Base-by-base conservation (phyloP, 169 alveolate genomes). In the Theileria annulata region DNA sequence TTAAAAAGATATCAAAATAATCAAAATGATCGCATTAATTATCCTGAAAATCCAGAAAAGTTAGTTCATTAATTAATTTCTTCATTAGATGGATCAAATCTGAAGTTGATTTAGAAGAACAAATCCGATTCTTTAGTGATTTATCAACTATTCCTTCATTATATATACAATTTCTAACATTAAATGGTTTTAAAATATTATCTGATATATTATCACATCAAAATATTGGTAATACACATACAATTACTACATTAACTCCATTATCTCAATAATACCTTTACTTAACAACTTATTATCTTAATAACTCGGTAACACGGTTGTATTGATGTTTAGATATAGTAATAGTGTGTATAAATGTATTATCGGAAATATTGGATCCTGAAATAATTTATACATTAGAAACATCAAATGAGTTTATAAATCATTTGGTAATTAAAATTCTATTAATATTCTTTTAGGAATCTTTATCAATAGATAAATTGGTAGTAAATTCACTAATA, bases 101-200 rank as follows among this genome's bases (percentile, higher is more conserved):
- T 19, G 94, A 90, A 37, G 94, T 90, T 6, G 94, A 90, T 51
- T 64, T 90, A 66, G 94, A 90, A 19, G 94, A 90, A 27, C 93
- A 90, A 73, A 81, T 90, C 15, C 42, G 79, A n/a, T 47, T 70
- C 35, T 80, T 88, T 74, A 31, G 69, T 19, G 88, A 78, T 47
- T 33, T 90, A 35, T 72, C 94, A 1, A 76, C 94, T 9, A 37
- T 42, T 19, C 94, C 94, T 3, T 79, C 64, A 37, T 73, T 88
- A 1, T 87, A 62, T 30, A 37, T 5, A 19, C 73, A 9, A 25
- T 87, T 87, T 19, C 80, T 80, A 30, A 64, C 70, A 33, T 63
- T 71, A 3, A 87, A 87, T 15, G 92, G 92, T 0, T 58, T 87
- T 10, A 79, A 67, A 58, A 28, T 80, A 27, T 56, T 87, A 25